phyloP scores from a whole-genome alignment of 2,329 filamentous ascomycete genomes.

The Myrmaecium sp. region DNA sequence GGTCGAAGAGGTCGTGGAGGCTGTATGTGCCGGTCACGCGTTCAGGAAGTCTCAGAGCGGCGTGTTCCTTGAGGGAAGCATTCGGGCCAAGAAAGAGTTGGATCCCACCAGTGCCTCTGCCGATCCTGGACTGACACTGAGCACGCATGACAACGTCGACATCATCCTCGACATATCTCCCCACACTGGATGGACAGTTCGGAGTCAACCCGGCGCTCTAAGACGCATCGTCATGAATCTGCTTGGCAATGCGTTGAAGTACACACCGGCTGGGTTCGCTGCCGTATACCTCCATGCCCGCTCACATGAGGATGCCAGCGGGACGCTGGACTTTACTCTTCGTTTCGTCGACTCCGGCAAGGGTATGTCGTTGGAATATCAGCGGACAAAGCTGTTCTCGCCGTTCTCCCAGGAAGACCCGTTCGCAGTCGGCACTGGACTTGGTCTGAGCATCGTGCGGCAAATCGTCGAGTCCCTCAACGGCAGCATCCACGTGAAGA shows the following conservation, averaged over 20 bases:
- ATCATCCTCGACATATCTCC: constrained; percentile 3
- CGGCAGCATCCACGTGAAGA: constrained; percentile 20
- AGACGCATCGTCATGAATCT: constrained; percentile 23
- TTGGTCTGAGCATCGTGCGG: constrained; percentile 23
- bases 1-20: constrained; percentile 4
- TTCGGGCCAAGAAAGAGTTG: too few relatives aligned
- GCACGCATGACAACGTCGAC: constrained; percentile 1
- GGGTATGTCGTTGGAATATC: constrained; percentile 23
- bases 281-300: constrained; percentile 19
- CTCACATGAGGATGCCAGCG: constrained; percentile 5
- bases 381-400: constrained; percentile 19
- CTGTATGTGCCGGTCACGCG: constrained; percentile 2
- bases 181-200: constrained; percentile 8
- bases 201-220: constrained; percentile 22
- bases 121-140: too few relatives aligned
- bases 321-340: constrained; percentile 17
- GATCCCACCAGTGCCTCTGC: too few relatives aligned
- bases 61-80: too few relatives aligned
- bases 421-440: constrained; percentile 20
- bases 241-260: constrained; percentile 23
- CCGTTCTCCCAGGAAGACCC: constrained; percentile 24
- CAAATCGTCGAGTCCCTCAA: constrained; percentile 20
- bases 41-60: constrained; percentile 3
- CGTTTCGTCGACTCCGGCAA: constrained; percentile 24
- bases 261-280: constrained; percentile 19